Evolutionary conservation across 805 yeast genomes (phyloP).

Genomic region (Suhomyces tanzawaensis): DNA sequence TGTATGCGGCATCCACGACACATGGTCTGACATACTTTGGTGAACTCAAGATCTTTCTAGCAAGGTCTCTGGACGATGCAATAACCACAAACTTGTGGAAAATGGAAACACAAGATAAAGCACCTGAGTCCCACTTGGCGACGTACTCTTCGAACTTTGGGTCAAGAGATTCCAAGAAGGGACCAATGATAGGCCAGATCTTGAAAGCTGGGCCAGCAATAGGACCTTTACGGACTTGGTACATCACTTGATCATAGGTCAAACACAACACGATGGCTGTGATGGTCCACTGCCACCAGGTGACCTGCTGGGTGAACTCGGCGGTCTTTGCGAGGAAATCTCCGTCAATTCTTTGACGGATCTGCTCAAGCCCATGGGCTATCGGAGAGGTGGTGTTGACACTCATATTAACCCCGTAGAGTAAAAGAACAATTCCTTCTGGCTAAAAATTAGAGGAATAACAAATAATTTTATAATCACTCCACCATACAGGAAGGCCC

Average conservation of each 20-base stretch:
- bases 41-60: conserved; percentile 81
- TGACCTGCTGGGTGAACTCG: conserved; percentile 22
- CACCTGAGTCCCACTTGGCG: conserved; percentile 94
- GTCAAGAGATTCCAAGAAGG: conserved; percentile 88
- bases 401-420: background rate
- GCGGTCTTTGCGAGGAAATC: conserved; percentile 12
- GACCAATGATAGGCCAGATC: conserved; percentile 94
- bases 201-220: conserved; percentile 90
- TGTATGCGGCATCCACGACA: conserved; percentile 95
- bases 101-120: conserved; percentile 92
- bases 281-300: conserved; percentile 55
- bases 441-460: background rate
- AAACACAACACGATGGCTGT: conserved; percentile 48
- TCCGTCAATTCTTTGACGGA: conserved; percentile 4
- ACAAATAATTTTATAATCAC: background rate
- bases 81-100: conserved; percentile 97
- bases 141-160: conserved; percentile 93
- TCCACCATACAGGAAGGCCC: background rate
- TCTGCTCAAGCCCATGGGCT: conserved; percentile 3
- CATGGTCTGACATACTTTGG: conserved; percentile 93
- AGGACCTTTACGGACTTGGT: conserved; percentile 75
- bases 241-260: conserved; percentile 73
- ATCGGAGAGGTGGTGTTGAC: conserved; percentile 5
- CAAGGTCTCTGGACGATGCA: conserved; percentile 82
- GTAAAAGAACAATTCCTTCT: background rate